Conservation (phyloP, 345 rosid genomes). For the Carallia pectinifolia region DNA sequence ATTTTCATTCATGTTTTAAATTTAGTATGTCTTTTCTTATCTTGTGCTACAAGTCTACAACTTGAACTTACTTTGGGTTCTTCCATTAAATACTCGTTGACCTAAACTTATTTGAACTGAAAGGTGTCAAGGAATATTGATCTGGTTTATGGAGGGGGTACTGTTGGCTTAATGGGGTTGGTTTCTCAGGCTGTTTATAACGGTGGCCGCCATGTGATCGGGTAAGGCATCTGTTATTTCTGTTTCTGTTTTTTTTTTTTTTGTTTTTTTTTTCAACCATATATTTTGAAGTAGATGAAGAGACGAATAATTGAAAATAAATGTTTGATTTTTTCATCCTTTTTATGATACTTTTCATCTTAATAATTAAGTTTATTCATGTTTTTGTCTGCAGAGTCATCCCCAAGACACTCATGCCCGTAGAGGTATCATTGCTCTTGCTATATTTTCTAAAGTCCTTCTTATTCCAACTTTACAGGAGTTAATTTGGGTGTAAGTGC, state of each 20-base stretch:
- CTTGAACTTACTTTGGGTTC: not conserved
- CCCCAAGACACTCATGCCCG: conserved; percentile 35
- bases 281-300: not conserved
- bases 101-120: not conserved
- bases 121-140: conserved; percentile 84
- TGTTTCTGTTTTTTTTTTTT: not conserved
- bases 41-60: not conserved
- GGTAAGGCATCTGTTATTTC: conserved; percentile 32
- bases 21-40: not conserved
- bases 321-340: conserved; percentile 2
- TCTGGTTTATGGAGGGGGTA: conserved; percentile 95
- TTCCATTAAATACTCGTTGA: not conserved
- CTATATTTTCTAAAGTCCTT: not conserved
- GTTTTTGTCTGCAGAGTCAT: conserved; percentile 31
- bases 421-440: conserved; percentile 28
- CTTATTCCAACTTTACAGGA: not conserved
- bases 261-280: not conserved
- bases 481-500: not conserved
- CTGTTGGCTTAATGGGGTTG: conserved; percentile 89
- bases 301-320: not conserved
- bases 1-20: not conserved
- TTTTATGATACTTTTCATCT: not conserved
- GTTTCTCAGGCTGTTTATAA: conserved; percentile 74
- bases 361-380: conserved; percentile 26
- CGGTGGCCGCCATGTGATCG: conserved; percentile 91